Percentiles rank a stretch among this genome's conserved stretches.
Conservation (phyloP, 352 stramenopile species). For the Globisporangium parvum region DNA sequence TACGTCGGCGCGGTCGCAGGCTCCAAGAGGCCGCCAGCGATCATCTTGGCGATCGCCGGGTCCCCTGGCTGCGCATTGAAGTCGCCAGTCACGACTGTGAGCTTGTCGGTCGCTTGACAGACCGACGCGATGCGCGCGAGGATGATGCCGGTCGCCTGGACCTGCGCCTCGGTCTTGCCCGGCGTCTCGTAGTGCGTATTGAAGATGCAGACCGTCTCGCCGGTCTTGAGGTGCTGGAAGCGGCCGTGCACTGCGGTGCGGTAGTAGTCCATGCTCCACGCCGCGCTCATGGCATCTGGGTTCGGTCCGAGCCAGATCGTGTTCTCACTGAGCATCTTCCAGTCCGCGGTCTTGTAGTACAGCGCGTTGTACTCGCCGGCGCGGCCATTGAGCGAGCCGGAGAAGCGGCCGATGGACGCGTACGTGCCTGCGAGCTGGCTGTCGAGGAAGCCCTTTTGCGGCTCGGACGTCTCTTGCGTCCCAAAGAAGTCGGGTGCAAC, state of each 20-base stretch:
- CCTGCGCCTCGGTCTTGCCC: slow-evolving; percentile 65
- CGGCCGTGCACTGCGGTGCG: slow-evolving; percentile 62
- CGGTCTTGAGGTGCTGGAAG: slow-evolving; percentile 59
- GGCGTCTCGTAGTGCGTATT: slow-evolving; percentile 84
- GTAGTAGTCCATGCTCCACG: slow-evolving; percentile 70
- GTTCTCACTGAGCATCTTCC: slow-evolving; percentile 43
- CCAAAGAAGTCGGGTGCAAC: slow-evolving; percentile 64
- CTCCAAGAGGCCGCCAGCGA: slow-evolving; percentile 37
- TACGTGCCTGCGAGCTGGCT: slow-evolving; percentile 44
- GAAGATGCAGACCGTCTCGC: slow-evolving; percentile 59
- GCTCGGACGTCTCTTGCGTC: slow-evolving; percentile 72
- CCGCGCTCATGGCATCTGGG: slow-evolving; percentile 37
- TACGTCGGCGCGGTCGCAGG: slow-evolving; percentile 44
- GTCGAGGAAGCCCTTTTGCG: slow-evolving; percentile 66
- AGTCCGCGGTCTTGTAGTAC: slow-evolving; percentile 56
- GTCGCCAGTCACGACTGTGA: slow-evolving; percentile 59
- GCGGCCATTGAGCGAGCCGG: slow-evolving; percentile 50
- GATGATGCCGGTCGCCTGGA: slow-evolving; percentile 60
- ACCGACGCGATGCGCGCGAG: slow-evolving; percentile 33
- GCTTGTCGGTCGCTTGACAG: slow-evolving; percentile 52
- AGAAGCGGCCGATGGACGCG: slow-evolving; percentile 48
- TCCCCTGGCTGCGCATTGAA: slow-evolving; percentile 65
- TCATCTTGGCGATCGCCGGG: slow-evolving; percentile 49
- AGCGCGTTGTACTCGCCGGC: slow-evolving; percentile 55
- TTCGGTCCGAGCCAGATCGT: slow-evolving; percentile 69